Percentiles rank a stretch among this genome's conserved stretches.
Evolutionary conservation across 108 stramenopile genomes (phyloP).

Genomic region (Nitzschia sp.): DNA sequence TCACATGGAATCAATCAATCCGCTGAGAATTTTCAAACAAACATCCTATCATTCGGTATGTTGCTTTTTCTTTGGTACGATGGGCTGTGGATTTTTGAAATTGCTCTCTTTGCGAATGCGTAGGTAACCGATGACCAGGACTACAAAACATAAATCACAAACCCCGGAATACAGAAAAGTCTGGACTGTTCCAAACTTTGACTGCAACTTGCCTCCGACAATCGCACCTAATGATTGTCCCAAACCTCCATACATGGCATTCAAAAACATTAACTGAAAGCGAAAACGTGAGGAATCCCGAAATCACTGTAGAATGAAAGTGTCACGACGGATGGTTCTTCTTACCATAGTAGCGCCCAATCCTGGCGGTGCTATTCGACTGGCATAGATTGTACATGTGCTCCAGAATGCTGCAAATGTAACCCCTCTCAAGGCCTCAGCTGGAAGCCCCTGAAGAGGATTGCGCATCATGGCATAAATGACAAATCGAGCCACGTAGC

Average conservation of each 20-base stretch:
- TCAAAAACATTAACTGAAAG: slow-evolving; percentile 76
- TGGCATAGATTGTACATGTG: slow-evolving; percentile 89
- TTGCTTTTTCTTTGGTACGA: slow-evolving; percentile 10
- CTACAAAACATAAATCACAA: slow-evolving; percentile 75
- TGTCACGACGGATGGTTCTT: neutral
- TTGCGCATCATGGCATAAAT: slow-evolving; percentile 88
- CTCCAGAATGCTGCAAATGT: slow-evolving; percentile 96
- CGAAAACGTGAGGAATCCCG: neutral
- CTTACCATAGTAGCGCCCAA: slow-evolving; percentile 89
- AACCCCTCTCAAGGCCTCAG: slow-evolving; percentile 89
- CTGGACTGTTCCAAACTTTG: slow-evolving; percentile 70
- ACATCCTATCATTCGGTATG: neutral
- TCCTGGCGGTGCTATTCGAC: slow-evolving; percentile 87
- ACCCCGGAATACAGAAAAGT: slow-evolving; percentile 73
- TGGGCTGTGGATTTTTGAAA: slow-evolving; percentile 32
- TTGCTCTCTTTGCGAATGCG: slow-evolving; percentile 50
- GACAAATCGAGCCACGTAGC: slow-evolving; percentile 84
- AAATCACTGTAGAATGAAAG: neutral
- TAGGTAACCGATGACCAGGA: slow-evolving; percentile 63
- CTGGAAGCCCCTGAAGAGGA: slow-evolving; percentile 89
- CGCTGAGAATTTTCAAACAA: no score
- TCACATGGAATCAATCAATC: no score
- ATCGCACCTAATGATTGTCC: slow-evolving; percentile 93
- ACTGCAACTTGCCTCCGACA: slow-evolving; percentile 88
- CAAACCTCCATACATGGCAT: slow-evolving; percentile 95